phyloP scores from a whole-genome alignment of 345 rosid species.

The Lepidium africanum region DNA sequence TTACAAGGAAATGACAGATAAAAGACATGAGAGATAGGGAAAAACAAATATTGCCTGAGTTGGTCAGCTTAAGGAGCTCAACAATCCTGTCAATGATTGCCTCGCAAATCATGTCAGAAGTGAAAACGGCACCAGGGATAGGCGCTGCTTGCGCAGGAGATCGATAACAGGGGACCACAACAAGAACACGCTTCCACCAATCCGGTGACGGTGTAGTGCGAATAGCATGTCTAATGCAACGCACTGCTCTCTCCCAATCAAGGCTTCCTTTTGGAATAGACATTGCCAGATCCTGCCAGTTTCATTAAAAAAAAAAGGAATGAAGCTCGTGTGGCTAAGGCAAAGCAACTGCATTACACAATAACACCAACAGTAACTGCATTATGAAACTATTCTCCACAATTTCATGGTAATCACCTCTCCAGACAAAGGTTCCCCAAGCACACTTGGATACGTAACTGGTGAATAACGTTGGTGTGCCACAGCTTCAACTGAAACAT shows the following conservation, averaged over 20 bases:
- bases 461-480: constrained; percentile 79
- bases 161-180: constrained; percentile 81
- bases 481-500: constrained; percentile 59
- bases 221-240: constrained; percentile 92
- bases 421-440: constrained; percentile 94
- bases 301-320: not conserved
- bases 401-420: constrained; percentile 51
- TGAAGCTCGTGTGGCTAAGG: not conserved
- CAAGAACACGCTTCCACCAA: constrained; percentile 99
- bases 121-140: constrained; percentile 91
- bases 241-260: constrained; percentile 99
- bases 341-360: not conserved
- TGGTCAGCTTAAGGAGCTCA: constrained; percentile 83
- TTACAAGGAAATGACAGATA: not conserved
- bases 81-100: constrained; percentile 85
- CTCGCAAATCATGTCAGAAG: constrained; percentile 90
- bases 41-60: constrained; percentile 64
- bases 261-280: constrained; percentile 89
- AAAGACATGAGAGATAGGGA: constrained; percentile 16
- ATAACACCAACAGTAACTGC: constrained; percentile 1
- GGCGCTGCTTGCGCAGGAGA: constrained; percentile 51
- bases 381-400: not conserved
- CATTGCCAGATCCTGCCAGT: constrained; percentile 74
- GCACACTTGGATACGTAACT: constrained; percentile 93
- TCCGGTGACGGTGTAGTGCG: constrained; percentile 98